Evolutionary conservation across 208 protist species (phyloP).

Genomic region (Acanthamoeba castellanii): DNA sequence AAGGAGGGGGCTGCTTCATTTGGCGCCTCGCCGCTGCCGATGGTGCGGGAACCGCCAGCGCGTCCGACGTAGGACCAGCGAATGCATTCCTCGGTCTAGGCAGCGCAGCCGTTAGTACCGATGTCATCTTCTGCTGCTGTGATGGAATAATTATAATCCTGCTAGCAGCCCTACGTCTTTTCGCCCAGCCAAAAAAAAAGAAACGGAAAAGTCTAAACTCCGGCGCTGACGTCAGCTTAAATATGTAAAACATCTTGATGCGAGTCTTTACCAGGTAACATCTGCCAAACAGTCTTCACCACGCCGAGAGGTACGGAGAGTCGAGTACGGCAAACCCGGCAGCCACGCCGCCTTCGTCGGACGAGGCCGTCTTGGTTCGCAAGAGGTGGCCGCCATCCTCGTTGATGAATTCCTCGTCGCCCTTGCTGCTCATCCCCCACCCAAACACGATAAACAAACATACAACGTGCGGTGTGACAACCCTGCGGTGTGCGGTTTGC

Average conservation of each 20-base stretch:
- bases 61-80: neutral
- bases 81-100: slow-evolving; percentile 52
- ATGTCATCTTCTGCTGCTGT: neutral
- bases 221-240: no score
- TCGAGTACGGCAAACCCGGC: slow-evolving; percentile 95
- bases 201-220: no score
- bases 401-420: slow-evolving; percentile 82
- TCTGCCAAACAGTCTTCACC: neutral
- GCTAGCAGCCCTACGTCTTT: no score
- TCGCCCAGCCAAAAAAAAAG: no score
- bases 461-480: neutral
- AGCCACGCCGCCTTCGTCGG: slow-evolving; percentile 96
- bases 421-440: neutral
- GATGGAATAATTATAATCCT: neutral
- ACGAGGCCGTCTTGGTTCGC: slow-evolving; percentile 93
- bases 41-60: neutral
- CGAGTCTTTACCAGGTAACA: no score
- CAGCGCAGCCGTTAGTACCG: slow-evolving; percentile 22
- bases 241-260: no score
- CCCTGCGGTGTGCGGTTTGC: no score
- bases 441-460: no score
- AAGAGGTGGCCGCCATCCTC: slow-evolving; percentile 92
- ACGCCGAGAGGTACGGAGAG: slow-evolving; percentile 81
- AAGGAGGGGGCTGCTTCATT: slow-evolving; percentile 79
- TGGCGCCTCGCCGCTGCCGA: neutral